These are phyloP conservation scores for Ceraceosorus bombacis DNA, from an alignment of 1,284 basidiomycete species.

Conservation along the genomic window DNA sequence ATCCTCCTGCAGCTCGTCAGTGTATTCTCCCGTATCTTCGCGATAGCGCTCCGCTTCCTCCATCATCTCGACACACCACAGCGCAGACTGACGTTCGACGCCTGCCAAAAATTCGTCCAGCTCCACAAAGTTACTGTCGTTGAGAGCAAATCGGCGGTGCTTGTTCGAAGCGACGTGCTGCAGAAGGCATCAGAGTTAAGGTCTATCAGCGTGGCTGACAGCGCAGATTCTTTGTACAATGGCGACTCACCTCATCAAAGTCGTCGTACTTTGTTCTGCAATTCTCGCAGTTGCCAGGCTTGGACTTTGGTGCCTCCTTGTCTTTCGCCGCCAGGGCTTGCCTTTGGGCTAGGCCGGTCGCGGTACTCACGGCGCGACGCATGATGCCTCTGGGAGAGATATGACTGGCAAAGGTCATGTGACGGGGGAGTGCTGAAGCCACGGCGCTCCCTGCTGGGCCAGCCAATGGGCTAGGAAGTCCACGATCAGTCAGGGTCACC, in stretches of 20 bases:
- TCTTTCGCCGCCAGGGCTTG: not conserved
- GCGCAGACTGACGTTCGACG: conserved; percentile 53
- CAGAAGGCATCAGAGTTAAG: not conserved
- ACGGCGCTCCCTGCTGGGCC: no score
- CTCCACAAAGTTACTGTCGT: conserved; percentile 70
- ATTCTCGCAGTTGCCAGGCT: conserved; percentile 96
- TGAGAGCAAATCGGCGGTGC: conserved; percentile 78
- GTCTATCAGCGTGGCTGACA: not conserved
- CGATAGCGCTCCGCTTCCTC: not conserved
- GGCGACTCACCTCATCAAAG: conserved; percentile 55
- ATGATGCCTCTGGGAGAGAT: conserved; percentile 5
- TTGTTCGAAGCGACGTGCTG: conserved; percentile 71
- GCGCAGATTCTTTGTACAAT: not conserved
- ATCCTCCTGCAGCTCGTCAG: not conserved
- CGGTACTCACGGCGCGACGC: conserved; percentile 24
- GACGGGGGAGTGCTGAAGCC: not conserved
- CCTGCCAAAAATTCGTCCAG: conserved; percentile 72
- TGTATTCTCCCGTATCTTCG: not conserved
- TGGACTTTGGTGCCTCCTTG: conserved; percentile 57
- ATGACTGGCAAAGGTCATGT: not conserved
- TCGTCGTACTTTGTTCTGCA: conserved; percentile 85
- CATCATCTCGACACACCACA: conserved; percentile 1
- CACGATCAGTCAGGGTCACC: no score
- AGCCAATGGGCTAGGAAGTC: no score
- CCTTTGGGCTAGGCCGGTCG: no score